A percentile compares a stretch with the other conserved stretches of the same genome.
Conservation (phyloP, 352 stramenopile genomes). For the Globisporangium nodosum region DNA sequence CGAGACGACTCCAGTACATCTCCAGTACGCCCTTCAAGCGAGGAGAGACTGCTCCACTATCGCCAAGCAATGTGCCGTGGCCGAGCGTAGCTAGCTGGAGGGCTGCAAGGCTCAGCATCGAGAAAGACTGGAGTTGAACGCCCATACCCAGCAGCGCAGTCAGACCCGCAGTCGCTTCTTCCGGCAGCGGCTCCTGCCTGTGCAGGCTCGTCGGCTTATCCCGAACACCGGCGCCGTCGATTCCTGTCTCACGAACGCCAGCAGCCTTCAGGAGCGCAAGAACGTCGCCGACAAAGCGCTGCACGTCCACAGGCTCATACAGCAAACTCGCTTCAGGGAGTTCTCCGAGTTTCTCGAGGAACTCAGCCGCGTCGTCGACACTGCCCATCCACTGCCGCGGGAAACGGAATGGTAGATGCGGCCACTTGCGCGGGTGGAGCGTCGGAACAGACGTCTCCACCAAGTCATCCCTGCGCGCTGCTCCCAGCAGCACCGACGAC, state of each 20-base stretch:
- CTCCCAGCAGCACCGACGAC: slow-evolving; percentile 14
- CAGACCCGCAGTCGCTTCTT: slow-evolving; percentile 25
- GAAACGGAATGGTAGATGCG: slow-evolving; percentile 53
- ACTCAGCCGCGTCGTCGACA: slow-evolving; percentile 31
- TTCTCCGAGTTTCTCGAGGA: slow-evolving; percentile 39
- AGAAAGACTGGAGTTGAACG: slow-evolving; percentile 63
- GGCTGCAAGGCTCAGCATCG: slow-evolving; percentile 35
- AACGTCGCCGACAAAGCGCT: slow-evolving; percentile 27
- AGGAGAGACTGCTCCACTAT: slow-evolving; percentile 6
- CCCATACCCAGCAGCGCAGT: slow-evolving; percentile 41
- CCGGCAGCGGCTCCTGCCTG: slow-evolving; percentile 10
- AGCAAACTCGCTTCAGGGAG: slow-evolving; percentile 50
- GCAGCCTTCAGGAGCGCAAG: slow-evolving; percentile 13
- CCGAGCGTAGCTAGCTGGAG: slow-evolving; percentile 26
- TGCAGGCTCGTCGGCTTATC: not conserved
- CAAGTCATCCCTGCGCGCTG: slow-evolving; percentile 27
- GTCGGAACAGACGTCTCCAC: slow-evolving; percentile 38
- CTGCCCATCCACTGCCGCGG: slow-evolving; percentile 44
- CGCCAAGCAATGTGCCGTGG: slow-evolving; percentile 12
- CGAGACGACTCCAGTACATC: slow-evolving; percentile 22
- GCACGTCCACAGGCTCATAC: slow-evolving; percentile 59
- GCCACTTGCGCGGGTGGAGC: slow-evolving; percentile 59
- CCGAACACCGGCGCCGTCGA: slow-evolving; percentile 1
- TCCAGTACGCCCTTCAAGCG: slow-evolving; percentile 25
- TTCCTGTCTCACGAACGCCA: slow-evolving; percentile 17